phyloP scores from a whole-genome alignment of 352 stramenopile species.

The Nothophytophthora sp. region DNA sequence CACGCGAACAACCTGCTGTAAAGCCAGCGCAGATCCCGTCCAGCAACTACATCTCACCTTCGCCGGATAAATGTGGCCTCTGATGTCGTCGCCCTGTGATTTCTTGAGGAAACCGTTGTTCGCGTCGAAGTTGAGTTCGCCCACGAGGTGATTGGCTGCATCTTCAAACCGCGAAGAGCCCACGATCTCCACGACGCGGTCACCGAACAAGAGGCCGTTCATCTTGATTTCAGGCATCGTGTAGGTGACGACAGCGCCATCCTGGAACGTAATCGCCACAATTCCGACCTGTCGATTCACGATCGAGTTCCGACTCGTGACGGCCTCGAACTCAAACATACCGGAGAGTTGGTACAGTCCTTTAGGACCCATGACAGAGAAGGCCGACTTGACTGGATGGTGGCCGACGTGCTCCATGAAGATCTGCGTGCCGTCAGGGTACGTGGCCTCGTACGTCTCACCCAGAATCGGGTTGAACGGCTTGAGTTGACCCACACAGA shows the following conservation, averaged over 20 bases:
- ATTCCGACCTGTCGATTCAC: slow-evolving; percentile 62
- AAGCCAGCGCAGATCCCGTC: neutral
- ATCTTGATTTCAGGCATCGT: slow-evolving; percentile 83
- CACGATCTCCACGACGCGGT: slow-evolving; percentile 70
- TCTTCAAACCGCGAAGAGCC: slow-evolving; percentile 60
- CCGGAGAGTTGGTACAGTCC: slow-evolving; percentile 56
- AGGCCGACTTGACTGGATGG: slow-evolving; percentile 70
- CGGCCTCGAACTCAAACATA: slow-evolving; percentile 72
- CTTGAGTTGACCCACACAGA: slow-evolving; percentile 74
- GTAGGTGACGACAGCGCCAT: slow-evolving; percentile 58
- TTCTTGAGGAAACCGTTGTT: slow-evolving; percentile 75
- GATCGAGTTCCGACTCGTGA: slow-evolving; percentile 68
- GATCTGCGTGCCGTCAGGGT: slow-evolving; percentile 68
- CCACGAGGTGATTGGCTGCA: slow-evolving; percentile 34
- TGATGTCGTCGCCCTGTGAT: slow-evolving; percentile 66
- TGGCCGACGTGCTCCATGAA: slow-evolving; percentile 75
- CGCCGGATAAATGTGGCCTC: slow-evolving; percentile 55
- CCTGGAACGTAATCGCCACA: slow-evolving; percentile 47
- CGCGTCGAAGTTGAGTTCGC: slow-evolving; percentile 60
- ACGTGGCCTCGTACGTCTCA: slow-evolving; percentile 78
- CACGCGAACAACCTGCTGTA: too few species aligned
- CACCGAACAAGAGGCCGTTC: slow-evolving; percentile 68
- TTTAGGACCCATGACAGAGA: slow-evolving; percentile 46
- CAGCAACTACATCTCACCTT: slow-evolving; percentile 27
- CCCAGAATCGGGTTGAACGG: slow-evolving; percentile 84